These are phyloP conservation scores for Amanita jacksonii DNA, from an alignment of 768 basidiomycete species.

Conservation along the genomic window DNA sequence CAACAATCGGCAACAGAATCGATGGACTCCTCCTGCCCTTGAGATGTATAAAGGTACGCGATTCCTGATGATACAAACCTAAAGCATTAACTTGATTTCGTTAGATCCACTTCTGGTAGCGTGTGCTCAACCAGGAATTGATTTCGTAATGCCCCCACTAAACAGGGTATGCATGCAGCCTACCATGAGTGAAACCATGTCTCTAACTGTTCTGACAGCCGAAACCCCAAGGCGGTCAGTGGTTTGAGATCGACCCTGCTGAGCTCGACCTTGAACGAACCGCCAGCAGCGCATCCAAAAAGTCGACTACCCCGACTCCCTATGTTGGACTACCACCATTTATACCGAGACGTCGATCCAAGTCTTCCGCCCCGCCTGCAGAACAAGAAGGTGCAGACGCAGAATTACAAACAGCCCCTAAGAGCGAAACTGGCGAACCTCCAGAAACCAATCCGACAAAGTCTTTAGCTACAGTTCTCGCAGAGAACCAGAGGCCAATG, in stretches of 20 bases:
- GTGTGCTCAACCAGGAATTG: constrained; percentile 51
- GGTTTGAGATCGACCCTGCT: constrained; percentile 34
- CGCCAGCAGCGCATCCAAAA: too few species aligned
- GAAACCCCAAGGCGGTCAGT: constrained; percentile 44
- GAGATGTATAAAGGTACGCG: constrained; percentile 62
- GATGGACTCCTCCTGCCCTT: constrained; percentile 21
- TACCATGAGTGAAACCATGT: background rate
- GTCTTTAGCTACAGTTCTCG: background rate
- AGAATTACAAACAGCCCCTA: too few species aligned
- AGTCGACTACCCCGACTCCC: too few species aligned
- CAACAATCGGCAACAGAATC: constrained; percentile 14
- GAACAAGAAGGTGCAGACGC: background rate
- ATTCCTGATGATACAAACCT: too few species aligned
- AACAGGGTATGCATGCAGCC: constrained; percentile 35
- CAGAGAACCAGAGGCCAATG: constrained; percentile 5
- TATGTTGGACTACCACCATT: background rate
- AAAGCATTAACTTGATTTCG: constrained; percentile 2
- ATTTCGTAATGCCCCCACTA: constrained; percentile 59
- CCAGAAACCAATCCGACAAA: too few species aligned
- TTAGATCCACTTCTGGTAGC: constrained; percentile 44
- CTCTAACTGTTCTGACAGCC: constrained; percentile 27
- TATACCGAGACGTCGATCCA: background rate
- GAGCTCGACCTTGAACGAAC: constrained; percentile 32
- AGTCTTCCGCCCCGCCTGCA: background rate
- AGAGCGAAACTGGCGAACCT: background rate